These are phyloP conservation scores for Parmales sp. DNA, from an alignment of 108 stramenopile species.

Conservation along the genomic window DNA sequence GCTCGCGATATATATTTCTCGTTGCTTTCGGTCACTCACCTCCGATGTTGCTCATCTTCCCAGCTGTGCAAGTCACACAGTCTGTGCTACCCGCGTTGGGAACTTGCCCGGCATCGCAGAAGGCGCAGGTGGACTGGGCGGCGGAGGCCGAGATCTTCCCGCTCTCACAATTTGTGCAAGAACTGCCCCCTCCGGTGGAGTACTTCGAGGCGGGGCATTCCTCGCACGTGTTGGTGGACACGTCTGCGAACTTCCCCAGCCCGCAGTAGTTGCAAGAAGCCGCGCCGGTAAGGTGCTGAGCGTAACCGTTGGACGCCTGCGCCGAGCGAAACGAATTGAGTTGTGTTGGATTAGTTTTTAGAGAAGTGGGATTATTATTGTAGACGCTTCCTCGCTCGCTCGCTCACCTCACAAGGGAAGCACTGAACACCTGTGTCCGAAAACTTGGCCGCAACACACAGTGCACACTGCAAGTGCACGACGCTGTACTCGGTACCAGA, in stretches of 20 bases:
- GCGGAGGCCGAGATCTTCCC: not conserved
- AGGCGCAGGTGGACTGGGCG: not conserved
- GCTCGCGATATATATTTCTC: no score
- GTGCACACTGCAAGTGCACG: no score
- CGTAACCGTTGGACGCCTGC: not conserved
- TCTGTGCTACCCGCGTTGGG: not conserved
- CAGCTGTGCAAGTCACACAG: not conserved
- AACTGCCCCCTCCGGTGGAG: not conserved
- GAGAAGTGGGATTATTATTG: no score
- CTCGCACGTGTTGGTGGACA: not conserved
- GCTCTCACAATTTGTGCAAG: not conserved
- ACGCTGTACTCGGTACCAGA: no score
- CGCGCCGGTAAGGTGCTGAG: not conserved
- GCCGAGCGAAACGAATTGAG: no score
- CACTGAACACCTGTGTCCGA: no score
- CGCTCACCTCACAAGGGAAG: no score
- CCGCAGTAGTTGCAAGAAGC: not conserved
- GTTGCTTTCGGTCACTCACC: no score
- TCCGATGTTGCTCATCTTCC: constrained; percentile 1
- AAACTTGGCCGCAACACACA: no score
- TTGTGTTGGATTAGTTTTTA: no score
- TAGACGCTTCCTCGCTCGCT: no score
- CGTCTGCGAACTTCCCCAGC: not conserved
- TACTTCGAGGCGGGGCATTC: not conserved
- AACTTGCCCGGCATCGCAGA: not conserved